These are phyloP conservation scores for Talaromyces pinophilus DNA, from an alignment of 2,329 filamentous ascomycete species.

Conservation along the genomic window DNA sequence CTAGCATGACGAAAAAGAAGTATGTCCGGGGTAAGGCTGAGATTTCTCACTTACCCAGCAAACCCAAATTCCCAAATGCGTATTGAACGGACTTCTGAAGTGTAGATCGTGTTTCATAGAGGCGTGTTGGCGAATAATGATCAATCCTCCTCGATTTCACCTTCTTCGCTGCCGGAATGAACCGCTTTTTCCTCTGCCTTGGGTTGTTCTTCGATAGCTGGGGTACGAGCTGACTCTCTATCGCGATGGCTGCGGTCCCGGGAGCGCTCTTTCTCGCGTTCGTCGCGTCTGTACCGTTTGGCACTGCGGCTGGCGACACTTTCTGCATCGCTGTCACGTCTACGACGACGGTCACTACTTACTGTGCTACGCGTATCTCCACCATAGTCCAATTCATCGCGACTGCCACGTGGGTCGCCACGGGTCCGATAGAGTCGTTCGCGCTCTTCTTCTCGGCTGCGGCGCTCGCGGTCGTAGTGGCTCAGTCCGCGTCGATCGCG, in stretches of 20 bases:
- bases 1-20: conserved; percentile 3
- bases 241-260: conserved; percentile 44
- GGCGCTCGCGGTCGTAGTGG: conserved; percentile 77
- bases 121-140: not conserved
- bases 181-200: conserved; percentile 55
- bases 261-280: conserved; percentile 41
- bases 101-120: not conserved
- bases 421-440: conserved; percentile 82
- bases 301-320: conserved; percentile 59
- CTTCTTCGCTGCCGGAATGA: conserved; percentile 91
- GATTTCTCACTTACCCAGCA: conserved; percentile 18
- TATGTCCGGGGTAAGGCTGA: conserved; percentile 13
- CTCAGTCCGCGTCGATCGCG: conserved; percentile 34
- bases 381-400: conserved; percentile 90
- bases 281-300: conserved; percentile 57
- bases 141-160: conserved; percentile 85
- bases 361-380: conserved; percentile 62
- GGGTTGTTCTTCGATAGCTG: conserved; percentile 32
- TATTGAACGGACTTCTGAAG: not conserved
- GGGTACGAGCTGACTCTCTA: conserved; percentile 49
- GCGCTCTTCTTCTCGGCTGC: conserved; percentile 85
- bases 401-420: conserved; percentile 75
- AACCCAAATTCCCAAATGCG: conserved; percentile 4
- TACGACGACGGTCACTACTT: conserved; percentile 70
- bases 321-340: conserved; percentile 75